Evolutionary conservation across 225 moss, liverwort and hornwort species (phyloP).

Genomic region (Pseudisothecium myosuroides): DNA sequence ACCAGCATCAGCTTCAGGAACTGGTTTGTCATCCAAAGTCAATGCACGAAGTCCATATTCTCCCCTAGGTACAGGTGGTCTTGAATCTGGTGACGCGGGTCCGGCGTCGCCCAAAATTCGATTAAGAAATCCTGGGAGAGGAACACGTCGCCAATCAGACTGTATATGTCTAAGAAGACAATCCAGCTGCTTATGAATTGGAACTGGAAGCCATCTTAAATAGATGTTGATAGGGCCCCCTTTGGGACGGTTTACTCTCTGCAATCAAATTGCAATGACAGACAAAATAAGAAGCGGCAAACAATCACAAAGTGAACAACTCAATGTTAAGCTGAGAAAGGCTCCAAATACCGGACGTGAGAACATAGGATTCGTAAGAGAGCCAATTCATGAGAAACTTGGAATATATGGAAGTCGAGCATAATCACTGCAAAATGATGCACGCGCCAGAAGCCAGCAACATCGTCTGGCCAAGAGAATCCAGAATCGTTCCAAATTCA

Average conservation of each 20-base stretch:
- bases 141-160: constrained; percentile 73
- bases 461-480: neutral
- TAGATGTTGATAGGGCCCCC: constrained; percentile 66
- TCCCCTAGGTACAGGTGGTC: constrained; percentile 29
- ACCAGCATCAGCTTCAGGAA: constrained; percentile 73
- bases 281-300: neutral
- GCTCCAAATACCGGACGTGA: neutral
- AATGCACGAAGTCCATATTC: constrained; percentile 52
- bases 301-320: neutral
- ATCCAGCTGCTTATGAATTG: constrained; percentile 69
- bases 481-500: neutral
- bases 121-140: constrained; percentile 49
- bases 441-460: neutral
- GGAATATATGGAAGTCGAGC: neutral
- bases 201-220: constrained; percentile 92
- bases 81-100: constrained; percentile 36
- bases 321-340: neutral
- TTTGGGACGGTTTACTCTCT: constrained; percentile 87
- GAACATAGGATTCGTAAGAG: neutral
- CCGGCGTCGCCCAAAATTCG: constrained; percentile 47
- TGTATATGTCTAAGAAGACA: constrained; percentile 62
- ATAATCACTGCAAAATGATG: neutral
- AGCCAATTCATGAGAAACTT: neutral
- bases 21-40: constrained; percentile 33
- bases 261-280: constrained; percentile 4